A percentile compares a stretch with the other conserved stretches of the same genome.
Conservation (phyloP, 768 basidiomycete species). For the Tubosaeta sp. region DNA sequence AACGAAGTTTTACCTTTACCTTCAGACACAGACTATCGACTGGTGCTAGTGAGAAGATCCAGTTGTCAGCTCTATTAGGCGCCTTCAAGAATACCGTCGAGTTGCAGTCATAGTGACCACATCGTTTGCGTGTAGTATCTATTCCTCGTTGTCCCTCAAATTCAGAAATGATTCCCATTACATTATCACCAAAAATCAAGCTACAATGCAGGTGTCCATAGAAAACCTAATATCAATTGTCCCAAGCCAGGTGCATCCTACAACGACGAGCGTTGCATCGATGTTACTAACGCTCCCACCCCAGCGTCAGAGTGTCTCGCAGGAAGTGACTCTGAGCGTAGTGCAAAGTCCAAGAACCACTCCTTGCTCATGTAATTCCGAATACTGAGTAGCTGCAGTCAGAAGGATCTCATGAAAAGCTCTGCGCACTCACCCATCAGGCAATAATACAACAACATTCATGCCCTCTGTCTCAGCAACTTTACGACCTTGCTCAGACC, state of each 20-base stretch:
- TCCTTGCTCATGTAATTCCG: constrained; percentile 94
- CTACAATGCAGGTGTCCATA: neutral
- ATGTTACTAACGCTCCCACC: neutral
- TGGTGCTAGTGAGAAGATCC: constrained; percentile 92
- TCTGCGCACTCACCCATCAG: constrained; percentile 70
- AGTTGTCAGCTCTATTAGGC: constrained; percentile 84
- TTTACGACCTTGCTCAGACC: constrained; percentile 57
- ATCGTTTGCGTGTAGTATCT: neutral
- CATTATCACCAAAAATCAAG: neutral
- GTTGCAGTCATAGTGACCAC: constrained; percentile 45
- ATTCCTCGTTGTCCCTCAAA: neutral
- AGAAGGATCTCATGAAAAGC: neutral
- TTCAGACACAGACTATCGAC: constrained; percentile 84
- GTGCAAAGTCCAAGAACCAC: constrained; percentile 78
- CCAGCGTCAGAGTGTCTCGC: neutral
- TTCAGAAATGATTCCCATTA: neutral
- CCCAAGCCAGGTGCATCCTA: neutral
- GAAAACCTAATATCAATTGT: neutral
- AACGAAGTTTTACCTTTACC: neutral
- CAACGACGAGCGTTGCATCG: constrained; percentile 5
- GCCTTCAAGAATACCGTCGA: constrained; percentile 94
- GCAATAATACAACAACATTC: constrained; percentile 86
- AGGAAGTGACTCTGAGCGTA: constrained; percentile 50
- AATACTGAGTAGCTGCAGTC: constrained; percentile 44
- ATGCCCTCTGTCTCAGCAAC: constrained; percentile 63